phyloP scores from a whole-genome alignment of 2,329 filamentous ascomycete species.

The Nothophaeocryptopus gaeumannii region DNA sequence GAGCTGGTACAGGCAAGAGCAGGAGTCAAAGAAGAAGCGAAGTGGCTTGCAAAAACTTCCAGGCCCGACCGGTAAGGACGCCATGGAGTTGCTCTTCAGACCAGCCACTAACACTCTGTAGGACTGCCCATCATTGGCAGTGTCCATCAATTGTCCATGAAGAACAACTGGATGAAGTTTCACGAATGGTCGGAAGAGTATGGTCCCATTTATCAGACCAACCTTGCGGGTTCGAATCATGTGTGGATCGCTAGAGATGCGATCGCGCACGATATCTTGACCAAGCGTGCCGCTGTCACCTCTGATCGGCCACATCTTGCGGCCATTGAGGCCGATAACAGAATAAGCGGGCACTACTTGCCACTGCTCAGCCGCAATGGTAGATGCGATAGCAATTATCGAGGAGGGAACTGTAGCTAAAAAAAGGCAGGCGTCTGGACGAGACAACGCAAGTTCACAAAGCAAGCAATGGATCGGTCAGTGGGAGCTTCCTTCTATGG shows the following conservation, averaged over 20 bases:
- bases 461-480: slow-evolving; percentile 45
- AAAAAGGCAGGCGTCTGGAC: slow-evolving; percentile 28
- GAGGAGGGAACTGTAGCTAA: no score
- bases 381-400: no score
- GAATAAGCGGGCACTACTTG: slow-evolving; percentile 45
- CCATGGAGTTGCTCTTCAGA: no score
- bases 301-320: slow-evolving; percentile 47
- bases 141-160: not conserved
- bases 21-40: no score
- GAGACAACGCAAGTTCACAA: slow-evolving; percentile 46
- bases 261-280: slow-evolving; percentile 43
- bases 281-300: slow-evolving; percentile 46
- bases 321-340: slow-evolving; percentile 44
- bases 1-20: no score
- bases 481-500: slow-evolving; percentile 41
- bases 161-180: not conserved
- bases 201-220: slow-evolving; percentile 18
- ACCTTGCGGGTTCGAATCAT: slow-evolving; percentile 30
- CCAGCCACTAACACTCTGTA: no score
- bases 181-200: not conserved
- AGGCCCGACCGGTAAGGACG: no score
- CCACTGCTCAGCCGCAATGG: slow-evolving; percentile 44
- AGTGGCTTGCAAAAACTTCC: no score
- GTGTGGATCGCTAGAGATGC: slow-evolving; percentile 46
- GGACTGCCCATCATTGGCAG: not conserved